Percentiles rank a stretch among this genome's conserved stretches.
phyloP scores from a whole-genome alignment of 805 yeast genomes.

The Millerozyma acaciae region DNA sequence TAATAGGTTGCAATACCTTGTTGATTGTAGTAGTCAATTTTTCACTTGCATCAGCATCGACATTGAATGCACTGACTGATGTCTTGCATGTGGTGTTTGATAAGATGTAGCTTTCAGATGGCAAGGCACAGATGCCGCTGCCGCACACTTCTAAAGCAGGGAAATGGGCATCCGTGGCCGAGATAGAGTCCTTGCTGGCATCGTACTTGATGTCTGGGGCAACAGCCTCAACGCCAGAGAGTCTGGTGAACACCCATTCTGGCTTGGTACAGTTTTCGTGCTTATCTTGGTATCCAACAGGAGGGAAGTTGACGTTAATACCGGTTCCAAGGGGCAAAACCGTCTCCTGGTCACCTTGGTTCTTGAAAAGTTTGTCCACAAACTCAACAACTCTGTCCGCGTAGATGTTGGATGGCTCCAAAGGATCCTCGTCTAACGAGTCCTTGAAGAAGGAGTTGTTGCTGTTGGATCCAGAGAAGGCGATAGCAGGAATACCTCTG shows the following conservation, averaged over 20 bases:
- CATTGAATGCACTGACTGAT: conserved; percentile 44
- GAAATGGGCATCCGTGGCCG: conserved; percentile 10
- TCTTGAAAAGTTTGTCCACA: conserved; percentile 32
- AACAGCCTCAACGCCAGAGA: conserved; percentile 12
- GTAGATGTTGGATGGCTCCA: conserved; percentile 42
- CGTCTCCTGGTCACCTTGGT: conserved; percentile 34
- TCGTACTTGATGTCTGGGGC: conserved; percentile 29
- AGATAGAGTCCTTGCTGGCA: conserved; percentile 32
- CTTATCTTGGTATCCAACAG: conserved; percentile 31
- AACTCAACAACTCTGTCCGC: conserved; percentile 38
- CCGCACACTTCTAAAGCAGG: conserved; percentile 23
- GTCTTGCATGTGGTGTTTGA: conserved; percentile 35
- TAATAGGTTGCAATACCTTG: too few species aligned
- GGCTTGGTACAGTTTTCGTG: conserved; percentile 43
- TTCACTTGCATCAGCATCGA: conserved; percentile 42
- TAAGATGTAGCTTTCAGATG: conserved; percentile 36
- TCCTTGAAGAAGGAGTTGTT: conserved; percentile 50
- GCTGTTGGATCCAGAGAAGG: conserved; percentile 47
- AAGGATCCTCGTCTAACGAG: conserved; percentile 37
- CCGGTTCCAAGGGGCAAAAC: conserved; percentile 44
- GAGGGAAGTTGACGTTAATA: conserved; percentile 47
- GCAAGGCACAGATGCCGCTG: conserved; percentile 43
- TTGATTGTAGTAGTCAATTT: conserved; percentile 15
- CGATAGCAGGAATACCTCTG: conserved; percentile 48
- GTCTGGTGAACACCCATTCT: conserved; percentile 41